Conservation (phyloP, 2,329 filamentous ascomycete species). For the Cladosporium sp. region DNA sequence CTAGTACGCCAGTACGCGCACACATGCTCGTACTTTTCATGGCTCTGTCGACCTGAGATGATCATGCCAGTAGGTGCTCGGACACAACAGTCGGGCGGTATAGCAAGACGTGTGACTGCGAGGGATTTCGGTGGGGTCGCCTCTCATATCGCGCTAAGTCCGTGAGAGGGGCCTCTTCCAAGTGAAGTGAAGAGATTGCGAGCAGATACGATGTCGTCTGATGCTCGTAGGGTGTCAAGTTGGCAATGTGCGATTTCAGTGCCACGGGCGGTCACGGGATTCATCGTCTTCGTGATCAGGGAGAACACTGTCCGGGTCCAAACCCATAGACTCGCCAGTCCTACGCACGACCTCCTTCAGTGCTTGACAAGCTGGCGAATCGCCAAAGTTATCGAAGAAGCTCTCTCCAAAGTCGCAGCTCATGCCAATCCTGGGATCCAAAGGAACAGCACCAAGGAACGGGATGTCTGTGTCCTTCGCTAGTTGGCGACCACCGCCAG, state of each 20-base stretch:
- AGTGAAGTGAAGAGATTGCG: background rate
- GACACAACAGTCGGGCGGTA: background rate
- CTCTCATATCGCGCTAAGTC: background rate
- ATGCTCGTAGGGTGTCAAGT: background rate
- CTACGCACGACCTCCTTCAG: constrained; percentile 77
- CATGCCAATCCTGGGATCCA: constrained; percentile 94
- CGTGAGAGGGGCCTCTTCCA: background rate
- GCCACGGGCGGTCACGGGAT: constrained; percentile 16
- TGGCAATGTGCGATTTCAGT: background rate
- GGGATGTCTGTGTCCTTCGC: constrained; percentile 85
- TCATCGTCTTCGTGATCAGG: constrained; percentile 22
- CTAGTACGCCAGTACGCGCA: background rate
- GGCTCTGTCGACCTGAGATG: background rate
- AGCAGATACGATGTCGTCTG: background rate
- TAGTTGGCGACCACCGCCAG: constrained; percentile 78
- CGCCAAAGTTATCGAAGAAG: constrained; percentile 90
- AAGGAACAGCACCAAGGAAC: constrained; percentile 84
- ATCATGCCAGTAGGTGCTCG: background rate
- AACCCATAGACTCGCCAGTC: constrained; percentile 49
- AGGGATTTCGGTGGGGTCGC: background rate
- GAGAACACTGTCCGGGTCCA: constrained; percentile 35
- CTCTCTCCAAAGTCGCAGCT: constrained; percentile 97
- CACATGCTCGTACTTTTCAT: background rate
- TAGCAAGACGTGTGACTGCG: background rate
- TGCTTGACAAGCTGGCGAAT: constrained; percentile 85